Evolutionary conservation across 1,284 basidiomycete genomes (phyloP).

Genomic region (Gymnopus androsaceus): DNA sequence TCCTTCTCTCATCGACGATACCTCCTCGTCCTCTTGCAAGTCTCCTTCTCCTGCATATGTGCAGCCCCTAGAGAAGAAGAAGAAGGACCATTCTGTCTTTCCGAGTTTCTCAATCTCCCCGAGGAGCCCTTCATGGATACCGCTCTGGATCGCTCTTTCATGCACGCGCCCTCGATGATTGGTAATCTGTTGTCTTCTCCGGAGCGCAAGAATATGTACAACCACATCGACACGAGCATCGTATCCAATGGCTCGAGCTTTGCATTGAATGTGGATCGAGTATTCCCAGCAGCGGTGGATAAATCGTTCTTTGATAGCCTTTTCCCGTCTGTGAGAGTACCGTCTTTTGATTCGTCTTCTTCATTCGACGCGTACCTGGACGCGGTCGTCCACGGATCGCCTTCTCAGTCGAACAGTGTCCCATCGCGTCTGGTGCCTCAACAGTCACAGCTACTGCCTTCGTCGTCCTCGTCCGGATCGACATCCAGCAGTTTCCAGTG

Average conservation of each 20-base stretch:
- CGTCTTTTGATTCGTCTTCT: neutral
- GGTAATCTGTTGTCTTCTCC: neutral
- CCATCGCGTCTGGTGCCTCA: neutral
- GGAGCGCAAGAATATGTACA: constrained; percentile 8
- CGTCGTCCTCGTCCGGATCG: neutral
- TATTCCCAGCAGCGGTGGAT: neutral
- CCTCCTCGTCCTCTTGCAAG: neutral
- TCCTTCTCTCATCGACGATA: neutral
- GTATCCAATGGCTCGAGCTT: neutral
- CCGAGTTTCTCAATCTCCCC: constrained; percentile 12
- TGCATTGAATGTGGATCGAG: neutral
- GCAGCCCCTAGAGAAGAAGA: too few species aligned
- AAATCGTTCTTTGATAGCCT: neutral
- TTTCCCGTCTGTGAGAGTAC: neutral
- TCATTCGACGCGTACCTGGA: neutral
- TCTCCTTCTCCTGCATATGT: neutral
- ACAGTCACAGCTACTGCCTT: neutral
- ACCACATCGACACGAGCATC: constrained; percentile 3
- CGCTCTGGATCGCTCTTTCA: neutral
- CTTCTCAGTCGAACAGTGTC: too few species aligned
- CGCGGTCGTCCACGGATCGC: neutral
- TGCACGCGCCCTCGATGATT: constrained; percentile 2
- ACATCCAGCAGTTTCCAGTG: too few species aligned
- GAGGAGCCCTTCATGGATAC: neutral
- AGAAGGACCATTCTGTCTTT: constrained; percentile 10